Base-by-base conservation (phyloP, 2,329 filamentous ascomycete genomes). In the Blastomyces emzantsi region DNA sequence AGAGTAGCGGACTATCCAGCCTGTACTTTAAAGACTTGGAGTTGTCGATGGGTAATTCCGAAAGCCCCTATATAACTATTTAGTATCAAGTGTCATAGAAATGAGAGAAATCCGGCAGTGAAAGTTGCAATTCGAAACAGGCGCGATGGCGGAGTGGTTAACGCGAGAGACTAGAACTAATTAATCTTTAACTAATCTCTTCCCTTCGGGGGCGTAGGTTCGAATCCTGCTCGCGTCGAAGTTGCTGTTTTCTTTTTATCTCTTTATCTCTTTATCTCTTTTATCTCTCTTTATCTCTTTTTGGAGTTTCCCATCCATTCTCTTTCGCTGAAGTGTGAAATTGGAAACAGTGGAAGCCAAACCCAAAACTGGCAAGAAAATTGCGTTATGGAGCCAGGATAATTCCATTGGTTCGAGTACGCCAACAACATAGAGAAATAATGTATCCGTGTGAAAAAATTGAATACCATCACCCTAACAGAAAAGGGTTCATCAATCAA, bases 71-170 rank as follows among this genome's bases (percentile, higher is more conserved):
- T n/a, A n/a, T n/a, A n/a, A n/a, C n/a, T n/a, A n/a, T n/a, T n/a
- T n/a, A n/a, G n/a, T n/a, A n/a, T n/a, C n/a, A n/a, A n/a, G n/a
- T n/a, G n/a, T n/a, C n/a, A 30, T 43, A 43, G 41, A 43, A 43
- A 43, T 43, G 41, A 43, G 15, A 45, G 41, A 45, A 45, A 45
- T 7, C 11, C 13, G 41, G 11, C 1, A 1, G 41, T n/a, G 17
- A n/a, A 45, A 45, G 13, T 13, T 13, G 17, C 15, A 45, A 45
- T 3, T 36, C 33, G 9, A 39, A 33, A 6, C 22, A 49, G 58
- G 58, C 58, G 58, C 43, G 58, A 60, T 60, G 58, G 58, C 58
- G 58, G 58, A 60, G 58, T 60, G 58, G 58, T 60, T 60, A 60
- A 60, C 58, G 58, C 58, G 58, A 60, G 39, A 60, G 58, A 60